phyloP scores from a whole-genome alignment of 192 early-diverging fungal genomes.

The Coemansia sp. region DNA sequence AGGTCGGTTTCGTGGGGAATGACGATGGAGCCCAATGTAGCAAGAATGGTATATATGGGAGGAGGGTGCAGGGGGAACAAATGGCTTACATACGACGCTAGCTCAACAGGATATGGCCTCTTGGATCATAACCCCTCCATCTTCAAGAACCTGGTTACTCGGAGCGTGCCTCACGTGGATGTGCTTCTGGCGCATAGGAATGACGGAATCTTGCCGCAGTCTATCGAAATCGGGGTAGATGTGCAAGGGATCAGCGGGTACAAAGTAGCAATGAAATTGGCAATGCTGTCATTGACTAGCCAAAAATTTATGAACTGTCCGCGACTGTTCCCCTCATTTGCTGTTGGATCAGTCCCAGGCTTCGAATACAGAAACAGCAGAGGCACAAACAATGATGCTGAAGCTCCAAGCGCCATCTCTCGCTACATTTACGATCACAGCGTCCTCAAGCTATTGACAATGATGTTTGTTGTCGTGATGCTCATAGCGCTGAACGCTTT shows the following conservation, averaged over 20 bases:
- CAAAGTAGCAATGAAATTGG: not conserved
- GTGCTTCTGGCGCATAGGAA: slow-evolving; percentile 1
- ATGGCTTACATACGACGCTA: not conserved
- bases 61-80: not conserved
- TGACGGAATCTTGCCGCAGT: not conserved
- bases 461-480: not conserved
- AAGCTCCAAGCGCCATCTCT: not conserved
- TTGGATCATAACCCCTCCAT: not conserved
- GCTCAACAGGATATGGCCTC: not conserved
- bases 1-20: slow-evolving; percentile 13
- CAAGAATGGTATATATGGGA: not conserved
- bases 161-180: not conserved
- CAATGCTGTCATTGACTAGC: not conserved
- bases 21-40: not conserved
- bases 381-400: not conserved
- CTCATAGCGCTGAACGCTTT: not conserved
- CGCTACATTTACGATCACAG: slow-evolving; percentile 1
- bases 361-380: not conserved
- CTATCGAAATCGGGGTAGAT: not conserved
- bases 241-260: not conserved
- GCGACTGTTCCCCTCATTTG: not conserved
- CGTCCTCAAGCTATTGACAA: not conserved
- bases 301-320: not conserved
- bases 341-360: too few relatives aligned
- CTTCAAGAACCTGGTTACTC: not conserved